Base-by-base conservation (phyloP, 169 alveolate species). In the Eimeria praecox region DNA sequence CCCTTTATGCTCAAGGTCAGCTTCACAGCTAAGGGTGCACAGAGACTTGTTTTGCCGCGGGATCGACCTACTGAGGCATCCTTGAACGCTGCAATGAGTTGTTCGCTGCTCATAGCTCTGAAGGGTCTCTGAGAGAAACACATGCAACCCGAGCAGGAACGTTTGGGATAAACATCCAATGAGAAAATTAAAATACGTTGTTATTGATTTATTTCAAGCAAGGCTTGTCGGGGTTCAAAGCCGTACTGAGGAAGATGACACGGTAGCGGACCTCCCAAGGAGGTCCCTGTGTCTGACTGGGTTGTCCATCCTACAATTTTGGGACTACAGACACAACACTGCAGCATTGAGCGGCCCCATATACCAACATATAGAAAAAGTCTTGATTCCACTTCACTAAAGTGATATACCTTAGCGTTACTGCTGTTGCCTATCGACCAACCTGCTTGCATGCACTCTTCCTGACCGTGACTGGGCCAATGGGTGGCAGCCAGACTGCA, bases 61-160 rank as follows among this genome's bases (percentile, higher is more conserved):
- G 0, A 35, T 27, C 16, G 80, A 54, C 92, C 3, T 64, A 87
- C 94, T n/a, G 94, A 87, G 33, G 64, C 83, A 42, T 87, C 94
- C 62, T 87, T 87, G 94, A 87, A 87, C 4, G 94, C 94, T 10
- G 94, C 83, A 64, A 62, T 87, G 40, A 87, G 94, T 42, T 87
- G 83, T 35, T 59, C 27, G 59, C 62, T 40, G 66, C 94, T 62
- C 12, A 87, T n/a, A 54, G 90, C 44, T 62, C 62, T 59, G 94
- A 49, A 27, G 38, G 66, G 94, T 64, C 92, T 38, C 92, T 54
- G 92, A 54, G 66, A 24, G 40, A 85, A 85, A 35, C 92, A 20
- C 92, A 85, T 77, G 91, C 54, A 78, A 35, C 66, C 88, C 44
- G 66, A 78, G n/a, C 27, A 46, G n/a, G 42, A 44, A 30, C 0